Percentiles rank a stretch among this genome's conserved stretches.
Evolutionary conservation across 2,329 filamentous ascomycete species (phyloP).

Genomic region (Dissoconium aciculare): DNA sequence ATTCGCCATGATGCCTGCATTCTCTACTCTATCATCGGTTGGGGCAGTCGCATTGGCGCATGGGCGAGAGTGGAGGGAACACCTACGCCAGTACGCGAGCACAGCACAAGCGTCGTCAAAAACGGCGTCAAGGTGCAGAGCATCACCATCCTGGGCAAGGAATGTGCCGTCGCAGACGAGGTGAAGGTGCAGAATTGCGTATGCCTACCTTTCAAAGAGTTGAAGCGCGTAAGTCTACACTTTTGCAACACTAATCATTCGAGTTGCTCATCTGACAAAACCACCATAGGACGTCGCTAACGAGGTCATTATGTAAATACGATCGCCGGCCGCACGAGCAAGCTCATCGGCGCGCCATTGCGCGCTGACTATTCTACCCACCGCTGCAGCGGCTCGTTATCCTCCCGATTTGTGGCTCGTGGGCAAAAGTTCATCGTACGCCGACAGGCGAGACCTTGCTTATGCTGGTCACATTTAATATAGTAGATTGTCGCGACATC

Average conservation of each 20-base stretch:
- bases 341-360: too few relatives aligned
- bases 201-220: conserved; percentile 91
- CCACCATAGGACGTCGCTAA: conserved; percentile 60
- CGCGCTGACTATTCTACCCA: too few relatives aligned
- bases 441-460: too few relatives aligned
- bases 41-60: conserved; percentile 90
- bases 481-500: too few relatives aligned
- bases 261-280: conserved; percentile 4
- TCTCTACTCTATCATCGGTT: conserved; percentile 90
- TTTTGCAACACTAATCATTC: too few relatives aligned
- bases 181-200: conserved; percentile 95
- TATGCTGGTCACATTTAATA: too few relatives aligned
- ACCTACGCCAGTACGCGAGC: conserved; percentile 70
- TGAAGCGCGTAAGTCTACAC: conserved; percentile 77
- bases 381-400: too few relatives aligned
- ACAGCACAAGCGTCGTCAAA: conserved; percentile 90
- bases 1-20: conserved; percentile 95
- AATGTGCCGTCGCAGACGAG: conserved; percentile 86
- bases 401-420: too few relatives aligned
- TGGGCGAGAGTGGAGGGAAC: conserved; percentile 97
- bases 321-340: too few relatives aligned
- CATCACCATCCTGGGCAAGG: conserved; percentile 93
- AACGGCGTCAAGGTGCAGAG: conserved; percentile 98
- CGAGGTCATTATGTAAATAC: conserved; percentile 81
- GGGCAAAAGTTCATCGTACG: too few relatives aligned